Base-by-base conservation (phyloP, 1,284 basidiomycete species). In the Takashimella tepidaria region DNA sequence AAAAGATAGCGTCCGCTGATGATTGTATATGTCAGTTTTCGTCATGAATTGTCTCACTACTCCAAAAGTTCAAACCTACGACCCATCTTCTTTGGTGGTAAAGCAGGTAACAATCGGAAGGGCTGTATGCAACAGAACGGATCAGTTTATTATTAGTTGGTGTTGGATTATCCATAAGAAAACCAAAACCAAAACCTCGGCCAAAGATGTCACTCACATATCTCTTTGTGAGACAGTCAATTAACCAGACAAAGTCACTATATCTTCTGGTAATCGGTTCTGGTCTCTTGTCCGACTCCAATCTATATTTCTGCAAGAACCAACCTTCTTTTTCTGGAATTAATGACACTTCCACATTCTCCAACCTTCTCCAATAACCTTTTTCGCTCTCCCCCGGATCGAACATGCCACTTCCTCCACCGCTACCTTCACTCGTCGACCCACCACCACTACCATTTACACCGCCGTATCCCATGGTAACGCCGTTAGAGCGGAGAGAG, bases 21-120 rank as follows among this genome's bases (percentile, higher is more conserved):
- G 42, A 49, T 47, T n/a, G n/a, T n/a, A n/a, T 27, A 41, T 50
- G 53, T 45, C 37, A 48, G 47, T 16, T 16, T 55, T n/a, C n/a
- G n/a, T n/a, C 20, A 16, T 3, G 47, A 24, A 26, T 16, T 11
- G 26, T n/a, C n/a, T 26, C 16, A 37, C 45, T 16, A 21, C 4
- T 20, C 5, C 26, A 21, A 24, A 12, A 37, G 10, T 16, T 27
- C 43, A 19, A 45, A 81, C 86, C 78, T 69, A 89, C 90, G 85
- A 70, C 88, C 88, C 57, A 96, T 80, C 45, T 89, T 83, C 73
- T 97, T 97, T 0, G 92, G 92, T 8, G 92, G 92, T 31, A 96
- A 76, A 2, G 83, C 77, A n/a, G 89, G 86, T 56, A 95, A 80
- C n/a, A 96, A 77, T 31, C 92, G 83, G 81, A 96, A 96, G 0